These are phyloP conservation scores for Cochlearia excelsa DNA, from an alignment of 345 rosid genomes.

Conservation along the genomic window DNA sequence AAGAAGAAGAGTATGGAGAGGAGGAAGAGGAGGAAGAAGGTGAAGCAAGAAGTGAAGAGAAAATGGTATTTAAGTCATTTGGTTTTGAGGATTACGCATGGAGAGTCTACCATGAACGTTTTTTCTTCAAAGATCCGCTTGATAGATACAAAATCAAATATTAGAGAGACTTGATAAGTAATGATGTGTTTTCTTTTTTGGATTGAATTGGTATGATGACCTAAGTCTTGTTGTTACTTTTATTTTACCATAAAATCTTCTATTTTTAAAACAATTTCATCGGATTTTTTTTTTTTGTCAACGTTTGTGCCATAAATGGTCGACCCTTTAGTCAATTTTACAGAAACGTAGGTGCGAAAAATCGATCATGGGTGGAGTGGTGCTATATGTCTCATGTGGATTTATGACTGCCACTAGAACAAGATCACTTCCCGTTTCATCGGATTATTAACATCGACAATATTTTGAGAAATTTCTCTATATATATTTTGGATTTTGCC, in stretches of 20 bases:
- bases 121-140: constrained; percentile 67
- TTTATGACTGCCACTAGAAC: too few species aligned
- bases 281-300: background rate
- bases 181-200: constrained; percentile 10
- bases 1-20: constrained; percentile 29
- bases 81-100: constrained; percentile 79
- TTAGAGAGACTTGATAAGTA: background rate
- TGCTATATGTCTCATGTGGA: too few species aligned
- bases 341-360: too few species aligned
- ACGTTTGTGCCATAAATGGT: too few species aligned
- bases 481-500: too few species aligned
- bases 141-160: constrained; percentile 46
- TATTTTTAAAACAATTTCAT: background rate
- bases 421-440: too few species aligned
- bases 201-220: background rate
- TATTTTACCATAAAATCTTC: background rate
- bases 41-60: constrained; percentile 13
- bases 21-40: constrained; percentile 22
- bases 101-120: constrained; percentile 65
- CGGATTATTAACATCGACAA: too few species aligned
- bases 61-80: constrained; percentile 46
- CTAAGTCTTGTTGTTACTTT: background rate
- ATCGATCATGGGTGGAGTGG: too few species aligned
- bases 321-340: too few species aligned
- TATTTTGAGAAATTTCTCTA: too few species aligned